phyloP scores from a whole-genome alignment of 164 flowering plant genomes.

The Taxillus chinensis region DNA sequence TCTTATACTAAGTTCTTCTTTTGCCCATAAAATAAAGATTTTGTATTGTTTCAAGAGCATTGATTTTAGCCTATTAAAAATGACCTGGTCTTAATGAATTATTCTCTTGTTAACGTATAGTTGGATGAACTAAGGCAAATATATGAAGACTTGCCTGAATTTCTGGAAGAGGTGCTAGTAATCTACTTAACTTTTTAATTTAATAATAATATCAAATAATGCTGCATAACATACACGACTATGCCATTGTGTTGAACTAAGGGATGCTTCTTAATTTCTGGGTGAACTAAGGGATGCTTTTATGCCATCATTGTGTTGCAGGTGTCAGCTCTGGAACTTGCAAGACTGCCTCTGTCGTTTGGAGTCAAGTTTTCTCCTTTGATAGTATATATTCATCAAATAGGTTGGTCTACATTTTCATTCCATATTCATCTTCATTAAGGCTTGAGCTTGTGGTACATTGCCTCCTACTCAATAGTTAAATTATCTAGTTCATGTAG shows the following conservation, averaged over 20 bases:
- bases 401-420: slow-evolving; percentile 42
- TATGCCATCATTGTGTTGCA: slow-evolving; percentile 18
- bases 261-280: not conserved
- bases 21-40: too few relatives aligned
- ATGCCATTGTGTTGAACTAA: not conserved
- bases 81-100: not conserved
- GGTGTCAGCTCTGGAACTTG: slow-evolving; percentile 73
- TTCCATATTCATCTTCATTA: not conserved
- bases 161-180: slow-evolving; percentile 61
- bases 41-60: too few relatives aligned
- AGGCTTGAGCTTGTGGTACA: too few relatives aligned
- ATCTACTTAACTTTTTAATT: slow-evolving; percentile 2
- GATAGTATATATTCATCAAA: slow-evolving; percentile 75
- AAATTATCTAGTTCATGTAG: too few relatives aligned
- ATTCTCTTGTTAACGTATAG: slow-evolving; percentile 20
- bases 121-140: slow-evolving; percentile 89
- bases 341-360: slow-evolving; percentile 46
- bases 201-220: not conserved
- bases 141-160: slow-evolving; percentile 86
- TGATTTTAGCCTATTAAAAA: not conserved
- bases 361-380: slow-evolving; percentile 40
- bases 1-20: too few relatives aligned
- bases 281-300: not conserved
- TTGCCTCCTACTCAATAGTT: too few relatives aligned
- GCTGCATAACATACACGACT: too few relatives aligned